These are phyloP conservation scores for Arxiozyma slooffiae DNA, from an alignment of 1,139 yeast species.

Conservation along the genomic window DNA sequence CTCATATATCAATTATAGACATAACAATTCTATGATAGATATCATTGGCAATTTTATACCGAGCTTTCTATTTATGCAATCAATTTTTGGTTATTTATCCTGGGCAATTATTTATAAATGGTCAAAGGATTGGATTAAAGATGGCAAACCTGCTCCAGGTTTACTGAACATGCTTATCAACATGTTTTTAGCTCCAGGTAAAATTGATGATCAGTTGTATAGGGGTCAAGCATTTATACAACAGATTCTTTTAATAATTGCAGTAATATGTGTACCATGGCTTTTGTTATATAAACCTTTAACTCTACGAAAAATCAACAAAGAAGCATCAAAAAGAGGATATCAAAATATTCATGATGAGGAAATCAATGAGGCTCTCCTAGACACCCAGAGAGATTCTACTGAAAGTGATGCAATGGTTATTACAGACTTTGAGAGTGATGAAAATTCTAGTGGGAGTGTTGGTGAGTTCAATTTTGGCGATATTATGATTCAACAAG, in stretches of 20 bases:
- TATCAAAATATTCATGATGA: conserved; percentile 31
- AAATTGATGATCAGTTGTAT: conserved; percentile 55
- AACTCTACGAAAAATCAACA: conserved; percentile 31
- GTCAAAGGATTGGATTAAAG: conserved; percentile 67
- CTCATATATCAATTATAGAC: conserved; percentile 54
- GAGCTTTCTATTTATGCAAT: conserved; percentile 72
- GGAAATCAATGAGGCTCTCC: conserved; percentile 32
- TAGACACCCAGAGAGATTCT: conserved; percentile 12
- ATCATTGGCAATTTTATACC: conserved; percentile 71
- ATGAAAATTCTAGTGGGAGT: conserved; percentile 35
- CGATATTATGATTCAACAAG: conserved; percentile 70
- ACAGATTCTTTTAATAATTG: conserved; percentile 46
- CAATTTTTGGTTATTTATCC: conserved; percentile 69
- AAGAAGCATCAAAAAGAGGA: conserved; percentile 21
- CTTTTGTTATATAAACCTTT: conserved; percentile 61
- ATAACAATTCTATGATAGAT: conserved; percentile 53
- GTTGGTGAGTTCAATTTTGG: conserved; percentile 47
- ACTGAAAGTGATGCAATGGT: conserved; percentile 27
- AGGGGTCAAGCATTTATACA: conserved; percentile 56
- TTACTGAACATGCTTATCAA: conserved; percentile 70
- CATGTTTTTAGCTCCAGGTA: conserved; percentile 74
- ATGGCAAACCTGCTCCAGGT: conserved; percentile 65
- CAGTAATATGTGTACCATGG: conserved; percentile 71
- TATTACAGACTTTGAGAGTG: conserved; percentile 29
- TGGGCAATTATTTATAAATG: conserved; percentile 68